Percentiles rank a stretch among this genome's conserved stretches.
Evolutionary conservation across 2,329 filamentous ascomycete genomes (phyloP).

Genomic region (Scytalidium sp.): DNA sequence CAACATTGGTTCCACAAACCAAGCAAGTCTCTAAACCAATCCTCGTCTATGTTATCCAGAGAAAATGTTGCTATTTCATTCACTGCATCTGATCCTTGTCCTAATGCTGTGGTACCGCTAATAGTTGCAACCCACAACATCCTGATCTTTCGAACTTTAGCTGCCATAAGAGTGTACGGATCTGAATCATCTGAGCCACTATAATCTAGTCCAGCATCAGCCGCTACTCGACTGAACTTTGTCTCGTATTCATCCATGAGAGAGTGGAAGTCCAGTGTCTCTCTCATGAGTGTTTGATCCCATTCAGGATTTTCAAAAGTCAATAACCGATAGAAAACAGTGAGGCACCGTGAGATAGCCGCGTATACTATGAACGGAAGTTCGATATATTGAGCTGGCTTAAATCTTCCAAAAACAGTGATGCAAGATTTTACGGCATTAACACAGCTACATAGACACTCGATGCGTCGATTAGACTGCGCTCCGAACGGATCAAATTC

Average conservation of each 20-base stretch:
- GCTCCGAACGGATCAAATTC: conserved; percentile 3
- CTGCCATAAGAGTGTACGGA: conserved; percentile 3
- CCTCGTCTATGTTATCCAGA: background rate
- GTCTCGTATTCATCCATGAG: background rate
- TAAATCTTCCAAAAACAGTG: conserved; percentile 3
- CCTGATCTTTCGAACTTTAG: conserved; percentile 1
- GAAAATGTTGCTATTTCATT: background rate
- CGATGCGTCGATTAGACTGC: conserved; percentile 3
- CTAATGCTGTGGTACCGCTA: background rate
- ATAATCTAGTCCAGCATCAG: conserved; percentile 2
- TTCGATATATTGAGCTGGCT: conserved; percentile 3
- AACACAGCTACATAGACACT: conserved; percentile 4
- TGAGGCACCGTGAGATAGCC: conserved; percentile 1
- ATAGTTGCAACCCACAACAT: conserved; percentile 1
- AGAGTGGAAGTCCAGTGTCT: conserved; percentile 2
- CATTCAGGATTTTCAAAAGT: conserved; percentile 10
- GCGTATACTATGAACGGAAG: conserved; percentile 4
- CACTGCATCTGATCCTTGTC: background rate
- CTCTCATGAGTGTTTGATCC: conserved; percentile 2
- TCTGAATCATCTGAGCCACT: conserved; percentile 1
- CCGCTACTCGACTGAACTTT: conserved; percentile 3
- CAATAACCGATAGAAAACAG: conserved; percentile 3
- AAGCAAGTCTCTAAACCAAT: conserved; percentile 1
- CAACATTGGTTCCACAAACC: background rate
- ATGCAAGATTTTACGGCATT: conserved; percentile 8